Percentiles rank a stretch among this genome's conserved stretches.
These are phyloP conservation scores for Hirschioporus abietinus DNA, from an alignment of 768 basidiomycete species.

Conservation along the genomic window DNA sequence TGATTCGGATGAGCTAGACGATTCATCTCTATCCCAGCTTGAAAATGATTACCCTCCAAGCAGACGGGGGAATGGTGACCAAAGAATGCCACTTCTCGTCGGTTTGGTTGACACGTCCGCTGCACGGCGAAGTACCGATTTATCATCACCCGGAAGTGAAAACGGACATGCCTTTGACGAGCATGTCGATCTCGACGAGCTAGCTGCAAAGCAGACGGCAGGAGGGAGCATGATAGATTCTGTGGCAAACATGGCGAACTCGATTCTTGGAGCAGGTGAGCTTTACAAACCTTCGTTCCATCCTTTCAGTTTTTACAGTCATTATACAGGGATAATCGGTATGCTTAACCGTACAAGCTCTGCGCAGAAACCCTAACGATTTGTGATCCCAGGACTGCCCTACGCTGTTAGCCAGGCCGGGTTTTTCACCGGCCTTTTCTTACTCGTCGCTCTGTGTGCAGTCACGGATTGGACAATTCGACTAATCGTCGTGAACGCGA, in stretches of 20 bases:
- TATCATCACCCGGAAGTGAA: conserved; percentile 37
- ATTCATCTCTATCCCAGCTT: conserved; percentile 27
- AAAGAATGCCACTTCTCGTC: conserved; percentile 70
- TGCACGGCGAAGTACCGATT: conserved; percentile 51
- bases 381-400: conserved; percentile 60
- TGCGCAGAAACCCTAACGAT: conserved; percentile 6
- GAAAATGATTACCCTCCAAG: conserved; percentile 27
- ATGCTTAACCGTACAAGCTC: conserved; percentile 14
- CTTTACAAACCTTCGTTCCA: conserved; percentile 12
- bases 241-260: conserved; percentile 93
- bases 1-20: conserved; percentile 78
- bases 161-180: conserved; percentile 28
- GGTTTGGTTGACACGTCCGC: conserved; percentile 67
- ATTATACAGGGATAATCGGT: conserved; percentile 65
- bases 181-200: conserved; percentile 62
- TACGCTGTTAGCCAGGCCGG: conserved; percentile 95
- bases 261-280: conserved; percentile 88
- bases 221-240: conserved; percentile 78
- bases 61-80: conserved; percentile 38
- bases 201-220: conserved; percentile 58
- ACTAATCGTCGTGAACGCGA: conserved; percentile 92
- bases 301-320: conserved; percentile 7
- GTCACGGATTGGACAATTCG: conserved; percentile 99
- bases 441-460: conserved; percentile 72
- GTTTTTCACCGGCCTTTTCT: conserved; percentile 80